Percentiles rank a stretch among this genome's conserved stretches.
phyloP scores from a whole-genome alignment of 2,329 filamentous ascomycete genomes.

The Pseudomassariella vexata region DNA sequence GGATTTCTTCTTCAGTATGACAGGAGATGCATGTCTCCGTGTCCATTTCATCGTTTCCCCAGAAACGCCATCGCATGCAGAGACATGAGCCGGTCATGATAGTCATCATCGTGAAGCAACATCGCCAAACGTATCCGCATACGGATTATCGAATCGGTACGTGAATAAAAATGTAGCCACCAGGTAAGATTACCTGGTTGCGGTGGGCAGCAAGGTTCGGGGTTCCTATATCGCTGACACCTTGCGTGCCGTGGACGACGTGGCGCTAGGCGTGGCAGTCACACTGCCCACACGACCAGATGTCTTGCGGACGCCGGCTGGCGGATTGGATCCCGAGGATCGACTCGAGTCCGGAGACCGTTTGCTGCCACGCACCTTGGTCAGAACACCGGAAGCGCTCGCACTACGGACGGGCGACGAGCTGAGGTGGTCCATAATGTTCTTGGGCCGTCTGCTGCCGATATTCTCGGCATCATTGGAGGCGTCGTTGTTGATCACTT shows the following conservation, averaged over 20 bases:
- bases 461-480: slow-evolving; percentile 69
- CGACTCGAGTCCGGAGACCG: slow-evolving; percentile 45
- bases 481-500: slow-evolving; percentile 59
- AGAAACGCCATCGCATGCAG: slow-evolving; percentile 38
- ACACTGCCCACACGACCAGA: slow-evolving; percentile 60
- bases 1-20: too few relatives aligned
- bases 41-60: too few relatives aligned
- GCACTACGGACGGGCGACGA: slow-evolving; percentile 39
- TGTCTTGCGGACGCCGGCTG: slow-evolving; percentile 56
- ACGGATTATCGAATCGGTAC: slow-evolving; percentile 7
- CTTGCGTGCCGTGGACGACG: slow-evolving; percentile 45
- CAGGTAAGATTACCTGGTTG: slow-evolving; percentile 12
- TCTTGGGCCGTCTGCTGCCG: slow-evolving; percentile 53
- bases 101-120: slow-evolving; percentile 35
- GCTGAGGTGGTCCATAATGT: slow-evolving; percentile 43
- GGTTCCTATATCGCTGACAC: slow-evolving; percentile 40
- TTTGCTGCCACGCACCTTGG: slow-evolving; percentile 61
- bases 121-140: slow-evolving; percentile 18
- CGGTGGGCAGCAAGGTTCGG: slow-evolving; percentile 10
- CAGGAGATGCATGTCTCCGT: too few relatives aligned
- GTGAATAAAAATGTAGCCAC: slow-evolving; percentile 12
- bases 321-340: slow-evolving; percentile 34
- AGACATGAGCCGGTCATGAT: slow-evolving; percentile 35
- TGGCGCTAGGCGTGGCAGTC: slow-evolving; percentile 35
- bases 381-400: slow-evolving; percentile 50